A percentile compares a stretch with the other conserved stretches of the same genome.
Evolutionary conservation across 139 green algal species (phyloP).

Genomic region (Dunaliella sp.): DNA sequence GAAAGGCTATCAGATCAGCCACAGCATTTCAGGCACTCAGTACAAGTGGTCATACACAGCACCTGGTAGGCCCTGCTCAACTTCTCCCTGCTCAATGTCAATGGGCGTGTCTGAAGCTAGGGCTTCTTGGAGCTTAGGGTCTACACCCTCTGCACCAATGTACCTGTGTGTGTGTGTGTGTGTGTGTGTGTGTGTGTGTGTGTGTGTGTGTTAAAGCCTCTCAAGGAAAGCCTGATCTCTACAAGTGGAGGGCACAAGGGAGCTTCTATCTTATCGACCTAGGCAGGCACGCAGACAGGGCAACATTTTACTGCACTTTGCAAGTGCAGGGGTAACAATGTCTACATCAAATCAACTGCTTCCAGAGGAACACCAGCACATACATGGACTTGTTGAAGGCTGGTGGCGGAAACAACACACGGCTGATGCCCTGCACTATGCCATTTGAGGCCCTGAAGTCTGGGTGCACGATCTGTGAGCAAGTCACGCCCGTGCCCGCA

Average conservation of each 20-base stretch:
- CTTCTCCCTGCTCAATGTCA: background rate
- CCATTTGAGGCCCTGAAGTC: slow-evolving; percentile 57
- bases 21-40: background rate
- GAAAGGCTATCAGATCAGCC: background rate
- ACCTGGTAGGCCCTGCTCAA: background rate
- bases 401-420: slow-evolving; percentile 59
- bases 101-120: background rate
- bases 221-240: too few species aligned
- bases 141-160: background rate
- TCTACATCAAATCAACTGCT: too few species aligned
- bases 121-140: background rate
- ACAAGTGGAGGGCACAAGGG: too few species aligned
- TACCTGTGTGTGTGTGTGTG: too few species aligned
- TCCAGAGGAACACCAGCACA: too few species aligned
- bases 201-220: too few species aligned
- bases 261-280: too few species aligned
- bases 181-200: too few species aligned
- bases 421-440: slow-evolving; percentile 59
- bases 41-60: background rate
- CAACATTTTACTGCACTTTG: too few species aligned
- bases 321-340: too few species aligned
- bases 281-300: too few species aligned
- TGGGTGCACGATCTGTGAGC: slow-evolving; percentile 31
- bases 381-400: background rate
- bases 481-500: slow-evolving; percentile 34